Conservation (phyloP, 257 asterid genomes). For the Nicotiana attenuata region DNA sequence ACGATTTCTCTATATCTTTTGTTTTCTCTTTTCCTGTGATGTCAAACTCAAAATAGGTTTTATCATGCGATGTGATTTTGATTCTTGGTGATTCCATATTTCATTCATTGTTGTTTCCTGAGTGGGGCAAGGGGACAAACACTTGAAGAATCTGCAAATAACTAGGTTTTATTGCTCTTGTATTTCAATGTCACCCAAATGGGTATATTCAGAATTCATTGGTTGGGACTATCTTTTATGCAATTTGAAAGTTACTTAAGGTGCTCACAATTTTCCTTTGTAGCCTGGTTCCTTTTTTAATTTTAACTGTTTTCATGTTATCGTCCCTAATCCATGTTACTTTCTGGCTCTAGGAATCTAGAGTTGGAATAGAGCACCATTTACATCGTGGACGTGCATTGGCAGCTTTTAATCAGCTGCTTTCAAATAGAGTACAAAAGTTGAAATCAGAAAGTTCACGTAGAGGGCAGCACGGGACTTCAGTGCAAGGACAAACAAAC, state of each 20-base stretch:
- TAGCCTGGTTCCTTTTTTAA: not conserved
- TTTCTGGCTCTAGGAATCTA: conserved; percentile 63
- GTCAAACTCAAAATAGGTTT: not conserved
- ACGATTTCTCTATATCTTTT: not conserved
- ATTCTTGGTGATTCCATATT: not conserved
- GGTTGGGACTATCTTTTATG: not conserved
- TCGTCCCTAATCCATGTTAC: conserved; percentile 12
- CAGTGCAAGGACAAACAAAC: conserved; percentile 57
- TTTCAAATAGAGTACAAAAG: conserved; percentile 64
- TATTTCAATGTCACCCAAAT: not conserved
- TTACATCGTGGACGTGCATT: conserved; percentile 98
- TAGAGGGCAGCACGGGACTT: conserved; percentile 42
- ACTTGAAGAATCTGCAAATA: not conserved
- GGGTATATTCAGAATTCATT: not conserved
- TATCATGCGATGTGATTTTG: not conserved
- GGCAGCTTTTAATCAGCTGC: conserved; percentile 73
- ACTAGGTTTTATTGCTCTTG: not conserved
- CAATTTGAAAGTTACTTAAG: not conserved
- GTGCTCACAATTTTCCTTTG: not conserved
- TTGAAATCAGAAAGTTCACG: conserved; percentile 54
- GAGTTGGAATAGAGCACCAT: conserved; percentile 85
- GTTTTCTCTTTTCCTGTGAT: conserved; percentile 1
- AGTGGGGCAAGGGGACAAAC: not conserved
- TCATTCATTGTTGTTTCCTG: not conserved
- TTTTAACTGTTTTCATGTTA: not conserved